phyloP scores from a whole-genome alignment of 805 yeast species.

The Candida ascalaphidarum region DNA sequence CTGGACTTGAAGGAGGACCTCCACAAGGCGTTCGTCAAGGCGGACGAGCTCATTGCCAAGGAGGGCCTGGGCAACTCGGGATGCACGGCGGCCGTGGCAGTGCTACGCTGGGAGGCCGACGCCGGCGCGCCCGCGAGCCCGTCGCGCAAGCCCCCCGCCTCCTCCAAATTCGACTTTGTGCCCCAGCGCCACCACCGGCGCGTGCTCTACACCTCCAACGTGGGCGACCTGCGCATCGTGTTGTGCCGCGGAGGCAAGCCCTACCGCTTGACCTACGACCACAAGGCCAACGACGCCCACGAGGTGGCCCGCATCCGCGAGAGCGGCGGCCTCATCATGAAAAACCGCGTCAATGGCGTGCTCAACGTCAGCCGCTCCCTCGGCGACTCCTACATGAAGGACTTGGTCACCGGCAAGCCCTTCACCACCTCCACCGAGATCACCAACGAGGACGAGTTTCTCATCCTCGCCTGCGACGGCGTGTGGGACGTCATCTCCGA shows the following conservation, averaged over 20 bases:
- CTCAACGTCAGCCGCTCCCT: slow-evolving; percentile 89
- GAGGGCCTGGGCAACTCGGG: slow-evolving; percentile 72
- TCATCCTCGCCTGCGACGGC: slow-evolving; percentile 94
- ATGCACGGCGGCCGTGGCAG: slow-evolving; percentile 92
- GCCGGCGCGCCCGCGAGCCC: slow-evolving; percentile 3
- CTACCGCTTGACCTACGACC: slow-evolving; percentile 80
- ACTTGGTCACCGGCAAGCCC: slow-evolving; percentile 81
- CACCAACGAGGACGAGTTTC: slow-evolving; percentile 56
- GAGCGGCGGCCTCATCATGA: slow-evolving; percentile 81
- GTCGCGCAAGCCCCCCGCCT: not conserved
- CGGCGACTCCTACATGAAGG: slow-evolving; percentile 91
- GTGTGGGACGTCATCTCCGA: slow-evolving; percentile 93
- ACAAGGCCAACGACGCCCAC: slow-evolving; percentile 75
- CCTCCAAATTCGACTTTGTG: slow-evolving; percentile 36
- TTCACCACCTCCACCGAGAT: slow-evolving; percentile 85
- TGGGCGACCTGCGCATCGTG: slow-evolving; percentile 86
- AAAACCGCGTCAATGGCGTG: slow-evolving; percentile 91
- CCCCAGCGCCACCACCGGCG: slow-evolving; percentile 49
- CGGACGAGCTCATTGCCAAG: slow-evolving; percentile 60
- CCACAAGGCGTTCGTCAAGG: slow-evolving; percentile 60
- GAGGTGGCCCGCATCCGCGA: slow-evolving; percentile 71
- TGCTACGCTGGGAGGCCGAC: slow-evolving; percentile 70
- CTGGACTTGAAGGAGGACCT: slow-evolving; percentile 57
- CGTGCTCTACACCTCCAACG: slow-evolving; percentile 88
- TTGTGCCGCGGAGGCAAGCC: slow-evolving; percentile 70